Evolutionary conservation across 768 basidiomycete species (phyloP).

Genomic region (Lactarius quietus): DNA sequence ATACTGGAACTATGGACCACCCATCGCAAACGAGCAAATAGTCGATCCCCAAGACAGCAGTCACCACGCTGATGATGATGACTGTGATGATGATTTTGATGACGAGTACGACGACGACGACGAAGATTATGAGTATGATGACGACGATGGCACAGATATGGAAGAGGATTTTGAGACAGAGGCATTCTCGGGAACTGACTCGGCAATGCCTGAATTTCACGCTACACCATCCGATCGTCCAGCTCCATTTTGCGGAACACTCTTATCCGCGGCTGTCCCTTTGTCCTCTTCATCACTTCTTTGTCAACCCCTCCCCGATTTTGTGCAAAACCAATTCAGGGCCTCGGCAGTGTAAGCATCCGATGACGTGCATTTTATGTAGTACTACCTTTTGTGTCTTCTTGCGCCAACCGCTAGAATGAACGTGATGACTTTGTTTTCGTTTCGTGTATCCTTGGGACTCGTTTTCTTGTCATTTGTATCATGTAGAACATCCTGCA

Average conservation of each 20-base stretch:
- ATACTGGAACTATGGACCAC: slow-evolving; percentile 16
- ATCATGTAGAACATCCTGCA: neutral
- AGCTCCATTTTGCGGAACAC: slow-evolving; percentile 1
- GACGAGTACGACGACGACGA: slow-evolving; percentile 19
- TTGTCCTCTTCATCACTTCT: slow-evolving; percentile 20
- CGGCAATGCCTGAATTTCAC: neutral
- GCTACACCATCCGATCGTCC: neutral
- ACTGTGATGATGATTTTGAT: slow-evolving; percentile 6
- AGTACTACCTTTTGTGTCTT: neutral
- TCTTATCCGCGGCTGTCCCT: slow-evolving; percentile 12
- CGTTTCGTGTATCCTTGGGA: neutral
- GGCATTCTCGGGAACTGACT: neutral
- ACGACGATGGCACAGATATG: slow-evolving; percentile 13
- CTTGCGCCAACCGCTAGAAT: neutral
- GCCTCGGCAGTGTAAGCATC: neutral
- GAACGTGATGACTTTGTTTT: neutral
- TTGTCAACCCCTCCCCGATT: slow-evolving; percentile 23
- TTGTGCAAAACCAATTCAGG: slow-evolving; percentile 21
- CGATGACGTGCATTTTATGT: neutral
- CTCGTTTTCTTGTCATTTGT: neutral
- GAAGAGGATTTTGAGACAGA: slow-evolving; percentile 9
- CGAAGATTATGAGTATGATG: neutral
- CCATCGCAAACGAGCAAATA: slow-evolving; percentile 16
- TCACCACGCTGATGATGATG: slow-evolving; percentile 19
- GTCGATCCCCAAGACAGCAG: slow-evolving; percentile 19